phyloP scores from a whole-genome alignment of 495 filamentous ascomycete species.

The Durotheca rogersii region DNA sequence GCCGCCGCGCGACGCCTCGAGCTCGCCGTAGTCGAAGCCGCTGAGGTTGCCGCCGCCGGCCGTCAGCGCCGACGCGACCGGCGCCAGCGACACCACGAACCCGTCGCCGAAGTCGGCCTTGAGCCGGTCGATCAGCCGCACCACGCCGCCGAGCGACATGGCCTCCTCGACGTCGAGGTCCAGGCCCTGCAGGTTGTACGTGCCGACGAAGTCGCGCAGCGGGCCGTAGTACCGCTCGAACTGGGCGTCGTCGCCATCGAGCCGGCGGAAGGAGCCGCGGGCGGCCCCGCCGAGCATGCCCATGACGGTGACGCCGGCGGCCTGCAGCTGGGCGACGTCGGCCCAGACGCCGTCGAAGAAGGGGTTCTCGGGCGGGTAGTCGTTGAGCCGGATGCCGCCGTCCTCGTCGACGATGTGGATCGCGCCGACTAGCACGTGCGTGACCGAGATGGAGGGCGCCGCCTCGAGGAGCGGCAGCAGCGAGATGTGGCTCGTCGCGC shows the following conservation, averaged over 20 bases:
- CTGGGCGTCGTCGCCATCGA: constrained; percentile 55
- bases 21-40: constrained; percentile 71
- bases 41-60: constrained; percentile 59
- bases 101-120: constrained; percentile 66
- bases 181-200: constrained; percentile 65
- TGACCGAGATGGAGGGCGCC: constrained; percentile 48
- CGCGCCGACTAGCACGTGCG: constrained; percentile 75
- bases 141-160: constrained; percentile 70
- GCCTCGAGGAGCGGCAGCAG: constrained; percentile 69
- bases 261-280: constrained; percentile 60
- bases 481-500: constrained; percentile 61
- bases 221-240: constrained; percentile 72
- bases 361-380: constrained; percentile 59
- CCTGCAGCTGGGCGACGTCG: constrained; percentile 61
- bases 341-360: constrained; percentile 64
- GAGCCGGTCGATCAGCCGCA: constrained; percentile 73
- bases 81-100: constrained; percentile 77
- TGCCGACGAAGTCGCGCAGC: constrained; percentile 60
- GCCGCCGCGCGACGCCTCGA: constrained; percentile 64
- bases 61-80: constrained; percentile 70
- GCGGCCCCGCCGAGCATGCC: constrained; percentile 87
- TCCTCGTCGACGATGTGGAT: constrained; percentile 69
- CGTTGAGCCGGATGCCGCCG: constrained; percentile 68
- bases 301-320: constrained; percentile 67
- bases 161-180: constrained; percentile 84